A percentile compares a stretch with the other conserved stretches of the same genome.
These are phyloP conservation scores for Capsicum chinense DNA, from an alignment of 257 asterid species.

Conservation along the genomic window DNA sequence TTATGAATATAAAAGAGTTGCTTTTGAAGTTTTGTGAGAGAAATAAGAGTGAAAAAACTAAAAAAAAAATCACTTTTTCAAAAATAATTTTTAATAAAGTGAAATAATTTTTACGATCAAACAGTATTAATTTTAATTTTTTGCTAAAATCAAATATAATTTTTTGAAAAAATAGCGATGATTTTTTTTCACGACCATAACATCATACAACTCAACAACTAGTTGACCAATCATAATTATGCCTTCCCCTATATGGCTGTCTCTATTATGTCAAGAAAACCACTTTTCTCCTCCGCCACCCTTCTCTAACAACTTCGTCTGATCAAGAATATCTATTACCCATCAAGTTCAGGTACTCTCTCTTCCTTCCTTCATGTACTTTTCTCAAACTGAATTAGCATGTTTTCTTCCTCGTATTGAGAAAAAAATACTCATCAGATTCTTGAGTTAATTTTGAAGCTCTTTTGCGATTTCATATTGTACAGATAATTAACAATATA, in stretches of 20 bases:
- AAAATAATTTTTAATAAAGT: too few relatives aligned
- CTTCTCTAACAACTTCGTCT: not conserved
- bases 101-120: too few relatives aligned
- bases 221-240: conserved; percentile 11
- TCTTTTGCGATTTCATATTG: not conserved
- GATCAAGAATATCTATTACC: conserved; percentile 12
- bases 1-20: too few relatives aligned
- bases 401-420: not conserved
- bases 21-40: too few relatives aligned
- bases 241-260: not conserved
- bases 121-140: too few relatives aligned
- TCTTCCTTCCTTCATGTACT: not conserved
- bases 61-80: too few relatives aligned
- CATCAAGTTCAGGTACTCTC: not conserved
- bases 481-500: not conserved
- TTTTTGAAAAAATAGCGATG: too few relatives aligned
- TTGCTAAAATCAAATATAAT: too few relatives aligned
- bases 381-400: not conserved
- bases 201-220: not conserved
- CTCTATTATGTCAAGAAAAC: not conserved
- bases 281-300: not conserved
- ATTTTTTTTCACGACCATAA: too few relatives aligned
- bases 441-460: not conserved
- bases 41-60: too few relatives aligned
- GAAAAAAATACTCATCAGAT: not conserved